phyloP scores from a whole-genome alignment of 2,329 filamentous ascomycete genomes.

The Calonectria multiphialidica region DNA sequence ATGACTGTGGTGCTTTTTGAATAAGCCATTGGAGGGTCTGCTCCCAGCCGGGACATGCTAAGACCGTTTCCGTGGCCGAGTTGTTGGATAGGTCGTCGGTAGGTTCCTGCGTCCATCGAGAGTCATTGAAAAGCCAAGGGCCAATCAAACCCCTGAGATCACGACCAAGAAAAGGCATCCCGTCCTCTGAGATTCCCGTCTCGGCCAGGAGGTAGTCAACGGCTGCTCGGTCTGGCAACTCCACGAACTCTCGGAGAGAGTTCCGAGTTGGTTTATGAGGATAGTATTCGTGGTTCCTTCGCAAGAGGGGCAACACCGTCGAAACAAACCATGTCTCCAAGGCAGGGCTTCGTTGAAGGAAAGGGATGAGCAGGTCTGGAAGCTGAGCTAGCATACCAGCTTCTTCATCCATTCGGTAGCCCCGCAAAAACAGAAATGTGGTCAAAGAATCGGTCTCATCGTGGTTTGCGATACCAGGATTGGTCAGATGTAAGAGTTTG shows the following conservation, averaged over 20 bases:
- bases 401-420: conserved; percentile 77
- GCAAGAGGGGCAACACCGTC: conserved; percentile 75
- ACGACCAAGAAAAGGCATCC: conserved; percentile 62
- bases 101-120: conserved; percentile 60
- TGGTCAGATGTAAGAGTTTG: conserved; percentile 68
- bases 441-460: conserved; percentile 67
- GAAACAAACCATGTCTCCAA: conserved; percentile 78
- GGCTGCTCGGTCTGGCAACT: conserved; percentile 68
- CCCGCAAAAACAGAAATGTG: conserved; percentile 75
- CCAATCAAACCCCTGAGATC: conserved; percentile 77
- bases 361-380: conserved; percentile 76
- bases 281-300: conserved; percentile 79
- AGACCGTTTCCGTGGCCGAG: conserved; percentile 41
- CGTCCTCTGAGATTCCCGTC: conserved; percentile 58
- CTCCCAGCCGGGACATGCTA: conserved; percentile 74
- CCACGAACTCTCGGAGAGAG: conserved; percentile 74
- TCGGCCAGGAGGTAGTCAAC: conserved; percentile 72
- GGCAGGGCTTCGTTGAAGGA: conserved; percentile 70
- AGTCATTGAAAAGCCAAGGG: conserved; percentile 79
- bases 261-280: conserved; percentile 60
- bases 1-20: conserved; percentile 68
- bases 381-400: conserved; percentile 79
- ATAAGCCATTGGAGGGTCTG: conserved; percentile 77
- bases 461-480: conserved; percentile 60
- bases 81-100: conserved; percentile 34